These are phyloP conservation scores for Cubamyces sp. DNA, from an alignment of 768 basidiomycete species.

Conservation along the genomic window DNA sequence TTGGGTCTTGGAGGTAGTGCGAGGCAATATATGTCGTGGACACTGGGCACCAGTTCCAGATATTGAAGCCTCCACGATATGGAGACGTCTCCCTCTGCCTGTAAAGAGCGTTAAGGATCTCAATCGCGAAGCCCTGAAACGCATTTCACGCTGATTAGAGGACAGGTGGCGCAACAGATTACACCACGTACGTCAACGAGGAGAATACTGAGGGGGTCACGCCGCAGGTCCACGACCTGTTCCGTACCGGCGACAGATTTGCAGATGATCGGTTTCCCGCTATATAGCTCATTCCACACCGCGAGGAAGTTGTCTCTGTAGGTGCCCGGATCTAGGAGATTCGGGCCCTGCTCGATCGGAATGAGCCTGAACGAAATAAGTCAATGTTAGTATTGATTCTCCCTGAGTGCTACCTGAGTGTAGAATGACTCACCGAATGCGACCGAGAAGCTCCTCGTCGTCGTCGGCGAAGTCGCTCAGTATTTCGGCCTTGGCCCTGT, in stretches of 20 bases:
- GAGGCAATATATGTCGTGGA: neutral
- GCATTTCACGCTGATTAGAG: neutral
- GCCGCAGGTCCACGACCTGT: neutral
- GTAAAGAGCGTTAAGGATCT: neutral
- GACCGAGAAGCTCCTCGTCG: neutral
- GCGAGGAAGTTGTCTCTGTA: neutral
- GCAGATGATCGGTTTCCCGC: neutral
- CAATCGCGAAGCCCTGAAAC: neutral
- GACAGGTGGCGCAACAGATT: neutral
- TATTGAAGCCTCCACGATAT: neutral
- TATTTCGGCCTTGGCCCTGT: neutral
- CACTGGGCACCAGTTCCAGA: conserved; percentile 2
- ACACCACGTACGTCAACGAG: neutral
- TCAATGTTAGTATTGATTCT: neutral
- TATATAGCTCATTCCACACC: neutral
- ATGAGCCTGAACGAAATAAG: neutral
- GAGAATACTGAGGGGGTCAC: neutral
- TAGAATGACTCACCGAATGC: neutral
- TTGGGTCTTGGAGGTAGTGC: neutral
- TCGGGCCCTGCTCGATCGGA: neutral
- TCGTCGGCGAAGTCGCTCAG: neutral
- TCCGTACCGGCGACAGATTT: neutral
- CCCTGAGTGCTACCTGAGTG: neutral
- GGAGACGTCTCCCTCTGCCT: neutral
- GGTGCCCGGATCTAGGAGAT: neutral